Evolutionary conservation across 495 filamentous ascomycete species (phyloP), one percentile per base, ranked within the genome.

Genomic region (Cenococcum geophilum): DNA sequence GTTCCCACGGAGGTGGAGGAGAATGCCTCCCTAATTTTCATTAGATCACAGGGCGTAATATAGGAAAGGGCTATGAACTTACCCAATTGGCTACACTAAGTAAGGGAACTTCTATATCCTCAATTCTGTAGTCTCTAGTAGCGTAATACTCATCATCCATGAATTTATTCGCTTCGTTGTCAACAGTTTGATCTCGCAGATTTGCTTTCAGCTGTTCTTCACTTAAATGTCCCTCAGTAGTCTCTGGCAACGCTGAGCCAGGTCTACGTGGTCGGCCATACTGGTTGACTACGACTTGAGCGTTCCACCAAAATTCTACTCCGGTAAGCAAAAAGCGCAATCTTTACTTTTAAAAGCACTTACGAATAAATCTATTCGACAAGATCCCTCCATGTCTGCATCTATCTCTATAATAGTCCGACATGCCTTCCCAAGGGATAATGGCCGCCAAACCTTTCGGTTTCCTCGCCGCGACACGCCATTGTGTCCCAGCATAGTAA

Each of bases 401-500:
- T 1, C 80, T 74, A 58, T 86, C 83, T 0, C 83, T 78, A 65
- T 86, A 87, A 58, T 83, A 85, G 60, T 87, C 83, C 0, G 79
- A 81, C 81, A 86, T 84, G n/a, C 84, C 84, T 65, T 87, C 84
- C 84, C 84, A 87, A 0, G 84, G 83, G 11, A 86, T 76, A 12
- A 86, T 86, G 43, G 77, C 79, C 0, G 79, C 70, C 21, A 87
- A 62, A 4, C 83, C 83, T 69, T 80, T 82, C 0, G 84, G 84
- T 37, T 77, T 72, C 6, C 82, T 75, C 11, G 84, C 83, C 0
- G 82, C 82, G 0, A 86, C 83, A 0, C 82, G 75, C 83, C 83
- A 87, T 72, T 87, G 84, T 54, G 69, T 79, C 2, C 82, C 83
- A 14, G 82, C 83, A 65, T 80, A 86, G 69, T 87, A 86, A 55